These are phyloP conservation scores for Glebionis coronaria DNA, from an alignment of 129 eudicot species.

Conservation along the genomic window DNA sequence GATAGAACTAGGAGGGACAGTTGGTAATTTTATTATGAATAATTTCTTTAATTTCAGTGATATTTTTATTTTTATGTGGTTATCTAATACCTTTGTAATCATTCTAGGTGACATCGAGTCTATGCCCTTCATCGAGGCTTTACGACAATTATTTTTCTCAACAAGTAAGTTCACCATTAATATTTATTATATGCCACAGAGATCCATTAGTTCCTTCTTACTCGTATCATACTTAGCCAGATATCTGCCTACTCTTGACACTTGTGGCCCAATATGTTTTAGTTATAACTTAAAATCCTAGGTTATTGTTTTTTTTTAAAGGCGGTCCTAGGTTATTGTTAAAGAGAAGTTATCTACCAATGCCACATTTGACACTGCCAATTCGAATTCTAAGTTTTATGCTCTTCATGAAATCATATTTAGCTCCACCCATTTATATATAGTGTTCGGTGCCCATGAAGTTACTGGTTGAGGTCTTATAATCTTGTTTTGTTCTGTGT, in stretches of 20 bases:
- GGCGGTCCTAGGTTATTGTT: background rate
- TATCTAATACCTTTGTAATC: slow-evolving; percentile 13
- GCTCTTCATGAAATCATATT: no score
- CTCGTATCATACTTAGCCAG: no score
- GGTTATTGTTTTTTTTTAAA: no score
- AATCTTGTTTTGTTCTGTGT: no score
- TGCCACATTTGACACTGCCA: slow-evolving; percentile 17
- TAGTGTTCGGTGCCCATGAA: no score
- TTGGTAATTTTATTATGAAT: slow-evolving; percentile 46
- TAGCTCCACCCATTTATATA: no score
- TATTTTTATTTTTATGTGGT: background rate
- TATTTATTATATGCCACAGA: background rate
- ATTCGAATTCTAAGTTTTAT: background rate
- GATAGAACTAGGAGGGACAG: slow-evolving; percentile 96
- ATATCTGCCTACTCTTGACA: no score
- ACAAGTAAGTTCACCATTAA: slow-evolving; percentile 45
- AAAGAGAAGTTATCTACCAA: background rate
- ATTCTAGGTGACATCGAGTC: slow-evolving; percentile 94
- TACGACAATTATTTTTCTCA: slow-evolving; percentile 81
- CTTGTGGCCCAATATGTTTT: no score
- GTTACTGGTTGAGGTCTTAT: no score
- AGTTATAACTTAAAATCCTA: background rate
- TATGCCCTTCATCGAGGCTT: slow-evolving; percentile 99
- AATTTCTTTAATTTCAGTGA: slow-evolving; percentile 5
- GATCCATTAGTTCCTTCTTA: background rate